These are phyloP conservation scores for Gryganskiella cystojenkinii DNA, from an alignment of 192 early-diverging fungal genomes.

Conservation along the genomic window DNA sequence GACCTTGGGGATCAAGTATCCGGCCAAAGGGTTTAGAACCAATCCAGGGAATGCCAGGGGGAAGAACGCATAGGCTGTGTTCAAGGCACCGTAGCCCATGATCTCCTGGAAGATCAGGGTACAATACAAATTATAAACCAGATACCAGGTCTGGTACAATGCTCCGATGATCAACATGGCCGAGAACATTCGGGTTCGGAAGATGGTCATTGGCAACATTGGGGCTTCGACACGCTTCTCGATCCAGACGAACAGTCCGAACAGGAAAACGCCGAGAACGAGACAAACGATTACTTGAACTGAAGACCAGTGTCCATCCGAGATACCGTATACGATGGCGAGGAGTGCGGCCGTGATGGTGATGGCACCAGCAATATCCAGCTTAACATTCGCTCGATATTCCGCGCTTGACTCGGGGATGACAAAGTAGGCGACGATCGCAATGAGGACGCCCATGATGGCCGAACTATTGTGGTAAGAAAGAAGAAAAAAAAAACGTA, in stretches of 20 bases:
- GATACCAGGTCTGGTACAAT: conserved; percentile 53
- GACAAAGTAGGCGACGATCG: conserved; percentile 45
- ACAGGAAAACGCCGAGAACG: conserved; percentile 45
- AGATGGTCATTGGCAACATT: conserved; percentile 55
- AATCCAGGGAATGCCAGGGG: conserved; percentile 55
- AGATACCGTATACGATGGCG: conserved; percentile 47
- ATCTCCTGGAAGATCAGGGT: conserved; percentile 65
- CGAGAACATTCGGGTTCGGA: conserved; percentile 59
- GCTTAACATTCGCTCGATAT: conserved; percentile 34
- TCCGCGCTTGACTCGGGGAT: conserved; percentile 41
- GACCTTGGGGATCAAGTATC: conserved; percentile 54
- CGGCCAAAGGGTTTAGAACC: conserved; percentile 41
- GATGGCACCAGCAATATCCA: conserved; percentile 46
- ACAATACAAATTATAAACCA: conserved; percentile 56
- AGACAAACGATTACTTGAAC: conserved; percentile 49
- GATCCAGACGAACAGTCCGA: conserved; percentile 52
- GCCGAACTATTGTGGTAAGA: conserved; percentile 25
- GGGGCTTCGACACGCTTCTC: conserved; percentile 52
- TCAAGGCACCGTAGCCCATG: conserved; percentile 52
- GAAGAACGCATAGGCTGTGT: conserved; percentile 59
- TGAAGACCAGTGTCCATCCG: conserved; percentile 52
- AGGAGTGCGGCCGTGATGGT: conserved; percentile 45
- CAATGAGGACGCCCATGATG: conserved; percentile 46
- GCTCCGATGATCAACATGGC: conserved; percentile 59
- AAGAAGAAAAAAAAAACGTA: not conserved